Evolutionary conservation across 257 asterid genomes (phyloP), one percentile per base, ranked within the genome.

Genomic region (Nicotiana obtusifolia): DNA sequence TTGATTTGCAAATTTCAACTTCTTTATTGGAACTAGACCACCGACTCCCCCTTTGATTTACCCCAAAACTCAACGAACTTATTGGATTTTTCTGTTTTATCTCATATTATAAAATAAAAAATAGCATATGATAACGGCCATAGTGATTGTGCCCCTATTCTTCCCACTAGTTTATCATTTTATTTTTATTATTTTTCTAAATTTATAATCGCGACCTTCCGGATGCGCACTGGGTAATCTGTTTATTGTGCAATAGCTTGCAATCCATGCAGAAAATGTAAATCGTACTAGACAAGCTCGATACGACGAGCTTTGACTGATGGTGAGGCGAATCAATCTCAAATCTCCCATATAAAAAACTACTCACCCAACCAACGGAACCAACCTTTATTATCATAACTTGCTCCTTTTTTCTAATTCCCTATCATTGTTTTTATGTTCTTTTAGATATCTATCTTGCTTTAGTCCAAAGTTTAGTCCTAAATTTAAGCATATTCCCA

Each of bases 21-120:
- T 35, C 28, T 75, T 83, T 24, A 77, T 68, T 56, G 52, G 37
- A 81, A 67, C 73, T 83, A 78, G 86, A 85, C 83, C 83, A 85
- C 88, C 83, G 26, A 76, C 88, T 76, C 53, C 69, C 28, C 10
- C 14, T 76, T 64, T 11, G 26, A 28, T 79, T 26, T 61, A 60
- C 76, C 80, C 83, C 86, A 30, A 82, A 80, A 82, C 49, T 85
- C 49, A 26, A 82, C 75, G 15, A 76, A 75, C 69, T 41, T 56
- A 75, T 26, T 80, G 84, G 82, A 61, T 52, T 47, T 81, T 54
- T 22, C 78, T 16, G 16, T 41, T 35, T 76, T 28, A 19, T 73
- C 22, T 84, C 49, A 64, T n/a, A 28, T 64, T 20, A 10, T 41
- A 28, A 17, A 14, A 69, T 15, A 35, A 35, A 7, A 22, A 19